Evolutionary conservation across 2,329 filamentous ascomycete species (phyloP), one percentile per base, ranked within the genome.

Genomic region (Ramularia endophylla): DNA sequence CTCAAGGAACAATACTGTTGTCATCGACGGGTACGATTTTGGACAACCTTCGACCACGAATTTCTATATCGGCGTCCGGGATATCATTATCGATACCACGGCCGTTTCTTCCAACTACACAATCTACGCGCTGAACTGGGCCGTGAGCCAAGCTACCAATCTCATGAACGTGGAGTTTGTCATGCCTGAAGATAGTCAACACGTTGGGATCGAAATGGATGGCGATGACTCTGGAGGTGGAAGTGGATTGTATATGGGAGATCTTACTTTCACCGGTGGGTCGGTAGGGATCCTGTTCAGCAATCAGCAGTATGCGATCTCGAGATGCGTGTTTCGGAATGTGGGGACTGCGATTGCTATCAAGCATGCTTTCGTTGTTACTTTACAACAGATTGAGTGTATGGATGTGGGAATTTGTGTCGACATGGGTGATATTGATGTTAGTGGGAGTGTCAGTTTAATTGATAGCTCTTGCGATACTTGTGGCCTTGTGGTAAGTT

Each of bases 261-360:
- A 81, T 46, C 57, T 80, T 4, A 64, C 65, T 34, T 80, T 82
- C 61, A 73, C 72, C 34, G 78, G 79, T 35, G 80, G 80, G n/a
- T 65, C 68, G 8, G 71, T 77, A 37, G 78, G 78, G 29, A 37
- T 53, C 8, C 71, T 69, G 35, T 74, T 74, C 54, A 64, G 78
- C 20, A 79, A 73, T 41, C 80, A 85, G 63, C 81, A 84, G 54
- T 79, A 69, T 61, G 70, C 69, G 5, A 30, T 51, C 12, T 39
- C 36, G 13, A 43, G 41, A 31, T 56, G 59, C 3, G 59, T 50
- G 5, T 60, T 57, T 19, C 48, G 32, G 5, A 51, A 57, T 20
- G 46, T 53, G 8, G 44, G 40, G 3, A 54, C 48, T 3, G 53
- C 41, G 2, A 52, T 54, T 16, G 46, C 43, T 1, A 45, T 53